Conservation (phyloP, 1,139 yeast species). For the Yamadazyma buinensis region DNA sequence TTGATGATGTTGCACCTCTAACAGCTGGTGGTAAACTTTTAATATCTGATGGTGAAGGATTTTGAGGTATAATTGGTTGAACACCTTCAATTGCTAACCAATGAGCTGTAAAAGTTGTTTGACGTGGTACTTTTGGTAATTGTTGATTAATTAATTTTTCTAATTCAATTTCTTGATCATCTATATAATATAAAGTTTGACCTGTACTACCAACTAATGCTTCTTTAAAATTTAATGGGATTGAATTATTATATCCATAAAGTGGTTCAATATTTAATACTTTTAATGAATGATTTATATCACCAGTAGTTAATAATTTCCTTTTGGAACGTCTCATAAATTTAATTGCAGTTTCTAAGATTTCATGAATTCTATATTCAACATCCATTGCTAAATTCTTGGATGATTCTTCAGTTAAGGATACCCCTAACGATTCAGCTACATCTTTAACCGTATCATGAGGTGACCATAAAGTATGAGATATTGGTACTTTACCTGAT, state of each 20-base stretch:
- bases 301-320: conserved; percentile 74
- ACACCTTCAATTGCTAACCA: conserved; percentile 99
- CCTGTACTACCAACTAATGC: conserved; percentile 86
- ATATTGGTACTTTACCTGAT: conserved; percentile 48
- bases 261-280: conserved; percentile 87
- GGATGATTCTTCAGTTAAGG: conserved; percentile 86
- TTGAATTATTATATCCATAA: conserved; percentile 67
- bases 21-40: conserved; percentile 61
- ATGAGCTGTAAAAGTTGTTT: conserved; percentile 91
- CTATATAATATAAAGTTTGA: conserved; percentile 87
- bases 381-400: conserved; percentile 97
- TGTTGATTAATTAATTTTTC: conserved; percentile 93
- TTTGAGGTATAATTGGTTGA: conserved; percentile 96
- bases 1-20: conserved; percentile 63
- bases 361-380: conserved; percentile 93
- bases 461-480: conserved; percentile 97
- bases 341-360: conserved; percentile 90
- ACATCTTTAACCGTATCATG: conserved; percentile 95
- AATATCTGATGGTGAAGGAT: conserved; percentile 80
- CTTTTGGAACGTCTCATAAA: conserved; percentile 95
- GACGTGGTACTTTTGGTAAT: conserved; percentile 90
- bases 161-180: conserved; percentile 88
- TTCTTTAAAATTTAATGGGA: conserved; percentile 67
- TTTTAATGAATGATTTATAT: conserved; percentile 75
- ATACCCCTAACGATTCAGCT: conserved; percentile 87